A percentile compares a stretch with the other conserved stretches of the same genome.
These are phyloP conservation scores for Anethum foeniculum DNA, from an alignment of 140 eudicot genomes.

Conservation along the genomic window DNA sequence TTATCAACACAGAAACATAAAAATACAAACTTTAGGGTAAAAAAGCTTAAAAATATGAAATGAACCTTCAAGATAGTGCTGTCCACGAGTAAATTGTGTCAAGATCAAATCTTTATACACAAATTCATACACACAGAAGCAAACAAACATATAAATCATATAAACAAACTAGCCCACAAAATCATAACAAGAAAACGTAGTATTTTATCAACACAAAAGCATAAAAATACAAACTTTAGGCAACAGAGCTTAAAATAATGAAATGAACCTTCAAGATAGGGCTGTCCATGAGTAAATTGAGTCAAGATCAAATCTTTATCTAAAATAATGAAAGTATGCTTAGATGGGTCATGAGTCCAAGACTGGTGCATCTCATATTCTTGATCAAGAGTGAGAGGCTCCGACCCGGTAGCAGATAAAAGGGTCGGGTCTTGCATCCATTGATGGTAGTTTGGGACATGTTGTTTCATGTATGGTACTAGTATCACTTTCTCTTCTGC, in stretches of 20 bases:
- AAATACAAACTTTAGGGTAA: background rate
- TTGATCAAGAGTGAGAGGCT: slow-evolving; percentile 69
- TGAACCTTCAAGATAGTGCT: slow-evolving; percentile 67
- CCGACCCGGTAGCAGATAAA: slow-evolving; percentile 85
- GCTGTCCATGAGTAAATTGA: slow-evolving; percentile 53
- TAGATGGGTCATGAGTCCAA: slow-evolving; percentile 87
- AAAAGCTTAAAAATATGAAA: background rate
- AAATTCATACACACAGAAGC: too few relatives aligned
- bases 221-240: background rate
- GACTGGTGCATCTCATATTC: slow-evolving; percentile 92
- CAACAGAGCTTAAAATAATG: background rate
- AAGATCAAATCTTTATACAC: slow-evolving; percentile 48
- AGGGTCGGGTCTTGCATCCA: slow-evolving; percentile 95
- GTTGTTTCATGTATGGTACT: slow-evolving; percentile 76
- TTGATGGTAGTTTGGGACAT: slow-evolving; percentile 72
- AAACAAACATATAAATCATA: too few relatives aligned
- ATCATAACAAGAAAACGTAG: background rate
- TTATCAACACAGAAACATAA: background rate
- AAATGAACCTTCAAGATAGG: slow-evolving; percentile 62
- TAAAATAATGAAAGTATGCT: slow-evolving; percentile 76
- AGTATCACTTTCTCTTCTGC: slow-evolving; percentile 58
- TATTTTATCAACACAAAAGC: background rate
- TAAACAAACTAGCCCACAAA: background rate
- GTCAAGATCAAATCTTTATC: slow-evolving; percentile 68
- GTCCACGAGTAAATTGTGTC: slow-evolving; percentile 55